Base-by-base conservation (phyloP, 345 rosid species). In the Draba incana region DNA sequence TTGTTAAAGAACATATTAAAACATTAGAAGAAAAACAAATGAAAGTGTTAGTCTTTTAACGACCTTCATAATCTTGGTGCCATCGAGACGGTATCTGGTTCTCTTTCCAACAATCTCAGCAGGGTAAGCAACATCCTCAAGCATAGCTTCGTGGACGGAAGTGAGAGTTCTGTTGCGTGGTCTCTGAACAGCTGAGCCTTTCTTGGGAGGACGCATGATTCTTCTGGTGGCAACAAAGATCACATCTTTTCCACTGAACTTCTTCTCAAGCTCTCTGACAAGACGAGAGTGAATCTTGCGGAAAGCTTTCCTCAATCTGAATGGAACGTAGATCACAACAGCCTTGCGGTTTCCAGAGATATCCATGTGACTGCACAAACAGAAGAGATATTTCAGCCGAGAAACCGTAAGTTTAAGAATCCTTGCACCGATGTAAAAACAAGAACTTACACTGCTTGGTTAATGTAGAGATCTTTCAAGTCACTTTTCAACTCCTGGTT, bases 221-320 rank as follows among this genome's bases (percentile, higher is more conserved):
- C 96, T 91, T 25, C 97, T 65, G 67, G 91, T 85, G 72, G 92
- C 81, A 78, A 91, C 64, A 53, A 92, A 27, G 7, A 89, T 74
- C 52, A 92, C 94, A 81, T 89, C 96, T 86, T 87, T 92, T 9
- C 98, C 98, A 79, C 96, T 87, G 88, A 92, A 92, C 57, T 92
- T 92, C 69, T 92, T 92, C 88, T 92, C 97, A 54, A 92, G 76
- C 85, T 92, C 97, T 63, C 97, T 83, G 24, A 87, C 96, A 50
- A 88, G 91, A 47, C 97, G 88, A 1, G 82, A 60, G 75, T 92
- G 97, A 71, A 88, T 78, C 88, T 92, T 92, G 52, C 93, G 86
- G 80, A 76, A 92, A 38, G 92, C 85, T 72, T 92, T 92, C 80
- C 95, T 87, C 85, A 89, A 62, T 75, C 98, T 83, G 69, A 80